Evolutionary conservation across 805 yeast genomes (phyloP).

Genomic region (Candida ovalis): DNA sequence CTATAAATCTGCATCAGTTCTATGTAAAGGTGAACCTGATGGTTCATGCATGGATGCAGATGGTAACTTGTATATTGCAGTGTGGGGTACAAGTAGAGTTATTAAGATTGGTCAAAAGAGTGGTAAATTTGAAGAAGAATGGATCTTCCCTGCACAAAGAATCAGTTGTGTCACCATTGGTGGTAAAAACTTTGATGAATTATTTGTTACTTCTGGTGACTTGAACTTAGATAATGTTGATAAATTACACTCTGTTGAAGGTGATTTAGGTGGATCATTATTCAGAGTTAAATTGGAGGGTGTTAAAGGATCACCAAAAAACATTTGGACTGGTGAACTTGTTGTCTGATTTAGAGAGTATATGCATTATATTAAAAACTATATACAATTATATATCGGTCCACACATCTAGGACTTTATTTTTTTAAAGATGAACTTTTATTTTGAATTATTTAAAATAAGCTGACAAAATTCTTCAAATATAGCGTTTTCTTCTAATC

Average conservation of each 20-base stretch:
- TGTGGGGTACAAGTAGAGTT: conserved; percentile 59
- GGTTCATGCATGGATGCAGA: conserved; percentile 61
- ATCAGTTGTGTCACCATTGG: conserved; percentile 67
- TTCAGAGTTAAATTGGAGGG: conserved; percentile 41
- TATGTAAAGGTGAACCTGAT: conserved; percentile 65
- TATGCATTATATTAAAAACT: too few species aligned
- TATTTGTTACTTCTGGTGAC: conserved; percentile 69
- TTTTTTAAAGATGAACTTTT: too few species aligned
- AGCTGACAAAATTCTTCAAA: conserved; percentile 65
- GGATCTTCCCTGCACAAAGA: conserved; percentile 53
- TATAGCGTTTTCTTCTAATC: conserved; percentile 59
- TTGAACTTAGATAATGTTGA: conserved; percentile 38
- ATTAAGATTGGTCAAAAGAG: conserved; percentile 42
- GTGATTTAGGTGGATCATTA: conserved; percentile 58
- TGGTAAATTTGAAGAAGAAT: conserved; percentile 51
- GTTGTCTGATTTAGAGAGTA: too few species aligned
- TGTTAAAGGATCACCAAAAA: conserved; percentile 33
- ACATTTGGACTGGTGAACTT: conserved; percentile 23
- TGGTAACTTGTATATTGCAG: conserved; percentile 60
- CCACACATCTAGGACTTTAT: too few species aligned
- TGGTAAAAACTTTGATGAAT: conserved; percentile 52
- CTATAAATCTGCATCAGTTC: conserved; percentile 8
- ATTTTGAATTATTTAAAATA: conserved; percentile 26
- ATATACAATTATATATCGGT: neutral
- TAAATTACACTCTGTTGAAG: conserved; percentile 26